Base-by-base conservation (phyloP, 2,329 filamentous ascomycete species). In the Alternaria conjuncta region DNA sequence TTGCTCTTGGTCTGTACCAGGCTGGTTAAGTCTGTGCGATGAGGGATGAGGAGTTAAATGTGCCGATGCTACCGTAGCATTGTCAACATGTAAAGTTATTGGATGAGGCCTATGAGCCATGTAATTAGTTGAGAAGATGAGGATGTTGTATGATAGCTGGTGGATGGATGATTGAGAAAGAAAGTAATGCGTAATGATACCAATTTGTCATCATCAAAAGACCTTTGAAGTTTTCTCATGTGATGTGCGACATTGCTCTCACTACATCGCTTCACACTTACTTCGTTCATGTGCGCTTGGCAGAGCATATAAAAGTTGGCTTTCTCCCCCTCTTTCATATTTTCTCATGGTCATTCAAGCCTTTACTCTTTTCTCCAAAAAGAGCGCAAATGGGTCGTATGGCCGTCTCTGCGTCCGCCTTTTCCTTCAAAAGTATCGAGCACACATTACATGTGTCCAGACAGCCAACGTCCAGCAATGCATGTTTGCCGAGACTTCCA, bases 1-100 rank as follows among this genome's bases (percentile, higher is more conserved):
- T 88, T 60, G 92, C 92, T 21, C 83, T 94, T 57, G 90, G 88
- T 57, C 75, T 96, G 41, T 96, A 94, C 78, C 90, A 93, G 81
- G 89, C 92, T 71, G 93, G 92, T 69, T 96, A 85, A 60, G 12
- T 25, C 43, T 60, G 26, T 50, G 32, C 18, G 6, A 28, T 12
- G 15, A 13, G n/a, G 5, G 4, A 36, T 20, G 21, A 44, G 23
- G 4, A 53, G 10, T 5, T 28, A 5, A 5, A 28, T 28, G 26
- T 11, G 4, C 4, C 10, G 26, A 28, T 28, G 26, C 26, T 28
- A 28, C 26, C 5, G 28, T 28, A 57, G 44, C 36, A 44, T 6
- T 26, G 50, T 50, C 15, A 18, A 15, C 4, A 53, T 28, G 12
- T 23, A 30, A 15, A 51, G 18, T 9, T 32, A 50, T 1, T 36